Evolutionary conservation across 306 rosid species (phyloP).

Genomic region (Begonia peltatifolia): DNA sequence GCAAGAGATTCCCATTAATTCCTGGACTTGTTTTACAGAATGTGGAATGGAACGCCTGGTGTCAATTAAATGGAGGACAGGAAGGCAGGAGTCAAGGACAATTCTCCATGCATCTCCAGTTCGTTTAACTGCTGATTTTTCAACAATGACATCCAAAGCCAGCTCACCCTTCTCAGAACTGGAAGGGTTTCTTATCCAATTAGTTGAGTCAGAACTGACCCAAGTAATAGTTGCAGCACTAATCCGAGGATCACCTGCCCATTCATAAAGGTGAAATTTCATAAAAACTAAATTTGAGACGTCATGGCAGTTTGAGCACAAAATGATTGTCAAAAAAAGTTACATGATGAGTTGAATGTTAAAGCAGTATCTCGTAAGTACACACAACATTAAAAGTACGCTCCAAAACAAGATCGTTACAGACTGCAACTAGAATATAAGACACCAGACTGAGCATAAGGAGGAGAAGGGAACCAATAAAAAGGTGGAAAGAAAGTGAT

Average conservation of each 20-base stretch:
- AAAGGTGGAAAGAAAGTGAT: no score
- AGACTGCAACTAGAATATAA: no score
- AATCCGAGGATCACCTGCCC: constrained; percentile 72
- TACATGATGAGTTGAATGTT: no score
- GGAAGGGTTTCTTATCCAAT: constrained; percentile 54
- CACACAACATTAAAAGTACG: no score
- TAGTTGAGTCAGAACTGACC: constrained; percentile 67
- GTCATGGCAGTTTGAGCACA: no score
- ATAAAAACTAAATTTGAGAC: neutral
- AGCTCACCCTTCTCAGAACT: constrained; percentile 59
- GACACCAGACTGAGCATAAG: no score
- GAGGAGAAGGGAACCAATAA: no score
- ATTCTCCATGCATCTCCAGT: constrained; percentile 98
- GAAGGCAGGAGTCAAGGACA: constrained; percentile 74
- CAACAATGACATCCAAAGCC: constrained; percentile 66
- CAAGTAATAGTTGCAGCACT: constrained; percentile 62
- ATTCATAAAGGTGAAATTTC: neutral
- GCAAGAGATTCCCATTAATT: constrained; percentile 72
- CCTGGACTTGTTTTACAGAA: constrained; percentile 74
- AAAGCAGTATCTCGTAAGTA: no score
- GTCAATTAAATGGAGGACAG: constrained; percentile 80
- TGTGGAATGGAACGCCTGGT: constrained; percentile 77
- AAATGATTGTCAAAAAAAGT: no score
- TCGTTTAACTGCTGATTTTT: constrained; percentile 53
- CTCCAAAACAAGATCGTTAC: no score